Evolutionary conservation across 164 flowering plant genomes (phyloP), one percentile per base, ranked within the genome.

Genomic region (Magnolia changhungtana): DNA sequence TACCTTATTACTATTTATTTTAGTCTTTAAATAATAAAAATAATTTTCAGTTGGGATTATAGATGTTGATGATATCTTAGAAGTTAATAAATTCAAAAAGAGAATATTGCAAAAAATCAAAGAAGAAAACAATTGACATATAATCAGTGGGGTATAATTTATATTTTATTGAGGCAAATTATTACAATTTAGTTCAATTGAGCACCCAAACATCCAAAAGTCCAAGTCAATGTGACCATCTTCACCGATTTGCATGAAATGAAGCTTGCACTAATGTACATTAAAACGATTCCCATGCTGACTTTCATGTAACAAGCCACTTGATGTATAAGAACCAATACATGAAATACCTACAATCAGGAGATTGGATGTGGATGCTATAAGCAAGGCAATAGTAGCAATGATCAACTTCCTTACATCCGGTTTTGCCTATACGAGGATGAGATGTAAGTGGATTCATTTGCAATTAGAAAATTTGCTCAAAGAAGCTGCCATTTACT

Each of bases 331-430:
- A 24, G 24, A 10, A 21, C 63, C 52, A 73, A 18, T 9, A 67
- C 52, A 66, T 74, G 67, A 72, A 75, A 69, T 71, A 87, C 92
- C 18, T 83, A 92, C 93, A 80, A 90, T 85, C 73, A 92, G 69
- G 61, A 92, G 78, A 77, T 82, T 88, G 5, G 95, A 73, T 45
- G 91, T 86, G 58, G 95, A 90, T 63, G 91, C 92, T 61, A 90
- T 59, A 83, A 92, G 79, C 74, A 91, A 84, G 58, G 93, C 92
- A 80, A 88, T 77, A 14, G 95, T 89, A 58, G 90, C 92, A 78
- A 91, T n/a, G 29, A 89, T 71, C 72, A 92, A 77, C 76, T 85
- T 89, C 73, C 89, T 90, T n/a, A 92, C 87, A 75, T 92, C 97
- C 8, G 93, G 93, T 83, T 87, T 90, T 69, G 97, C 97, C 97